Evolutionary conservation across 257 asterid species (phyloP).

Genomic region (Catharanthus roseus): DNA sequence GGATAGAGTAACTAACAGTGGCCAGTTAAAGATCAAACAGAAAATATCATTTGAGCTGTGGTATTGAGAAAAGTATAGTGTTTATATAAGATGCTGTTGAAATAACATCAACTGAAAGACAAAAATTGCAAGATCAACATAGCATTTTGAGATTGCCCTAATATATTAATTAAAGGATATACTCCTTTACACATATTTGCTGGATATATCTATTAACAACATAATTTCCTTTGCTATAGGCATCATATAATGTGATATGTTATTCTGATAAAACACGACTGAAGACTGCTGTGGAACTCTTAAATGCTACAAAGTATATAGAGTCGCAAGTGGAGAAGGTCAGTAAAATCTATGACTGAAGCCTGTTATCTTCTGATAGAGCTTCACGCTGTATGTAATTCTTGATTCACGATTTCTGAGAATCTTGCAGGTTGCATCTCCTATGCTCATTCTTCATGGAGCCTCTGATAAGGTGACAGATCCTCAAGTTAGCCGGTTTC

Average conservation of each 20-base stretch:
- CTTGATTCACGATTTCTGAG: neutral
- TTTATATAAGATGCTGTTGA: neutral
- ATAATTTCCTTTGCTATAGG: slow-evolving; percentile 34
- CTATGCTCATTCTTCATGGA: slow-evolving; percentile 88
- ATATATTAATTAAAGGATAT: neutral
- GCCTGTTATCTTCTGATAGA: neutral
- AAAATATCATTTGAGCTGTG: neutral
- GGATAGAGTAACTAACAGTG: neutral
- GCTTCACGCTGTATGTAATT: neutral
- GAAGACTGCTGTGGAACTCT: slow-evolving; percentile 86
- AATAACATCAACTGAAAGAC: neutral
- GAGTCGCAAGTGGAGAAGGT: slow-evolving; percentile 82
- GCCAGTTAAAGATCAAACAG: neutral
- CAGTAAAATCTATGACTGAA: slow-evolving; percentile 4
- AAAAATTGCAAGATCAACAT: neutral
- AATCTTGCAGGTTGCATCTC: slow-evolving; percentile 54
- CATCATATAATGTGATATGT: slow-evolving; percentile 80
- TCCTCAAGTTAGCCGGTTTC: slow-evolving; percentile 76
- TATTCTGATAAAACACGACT: slow-evolving; percentile 79
- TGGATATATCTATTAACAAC: neutral
- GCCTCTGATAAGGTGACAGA: slow-evolving; percentile 93
- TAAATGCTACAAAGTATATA: slow-evolving; percentile 71
- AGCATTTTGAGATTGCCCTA: neutral
- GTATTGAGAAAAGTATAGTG: neutral
- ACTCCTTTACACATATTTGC: neutral